Evolutionary conservation across 345 rosid species (phyloP).

Genomic region (Syzygium grande): DNA sequence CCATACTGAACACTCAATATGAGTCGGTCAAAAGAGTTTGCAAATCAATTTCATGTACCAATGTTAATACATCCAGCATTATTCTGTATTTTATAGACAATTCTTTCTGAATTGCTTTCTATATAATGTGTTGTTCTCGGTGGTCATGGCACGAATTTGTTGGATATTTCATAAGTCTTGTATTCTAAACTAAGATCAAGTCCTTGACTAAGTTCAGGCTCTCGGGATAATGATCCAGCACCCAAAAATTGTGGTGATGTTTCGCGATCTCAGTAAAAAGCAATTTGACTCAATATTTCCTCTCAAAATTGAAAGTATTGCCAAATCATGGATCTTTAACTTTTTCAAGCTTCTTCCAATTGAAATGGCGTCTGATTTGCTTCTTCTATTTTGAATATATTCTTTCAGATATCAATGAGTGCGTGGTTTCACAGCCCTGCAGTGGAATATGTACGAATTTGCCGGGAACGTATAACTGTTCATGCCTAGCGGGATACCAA

Average conservation of each 20-base stretch:
- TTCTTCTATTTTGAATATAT: background rate
- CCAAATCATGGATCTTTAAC: background rate
- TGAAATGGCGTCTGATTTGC: background rate
- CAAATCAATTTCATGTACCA: background rate
- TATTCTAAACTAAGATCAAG: background rate
- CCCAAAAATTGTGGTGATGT: background rate
- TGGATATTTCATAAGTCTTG: background rate
- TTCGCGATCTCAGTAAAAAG: fast-evolving
- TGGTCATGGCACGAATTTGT: background rate
- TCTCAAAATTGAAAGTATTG: background rate
- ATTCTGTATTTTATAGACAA: background rate
- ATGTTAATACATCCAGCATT: background rate
- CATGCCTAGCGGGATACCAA: conserved; percentile 12
- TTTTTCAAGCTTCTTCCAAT: background rate
- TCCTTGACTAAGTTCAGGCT: background rate
- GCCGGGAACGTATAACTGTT: conserved; percentile 15
- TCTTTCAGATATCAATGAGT: conserved; percentile 12
- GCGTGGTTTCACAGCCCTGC: background rate
- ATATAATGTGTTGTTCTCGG: background rate
- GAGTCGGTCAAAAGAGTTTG: background rate
- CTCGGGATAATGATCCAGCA: background rate
- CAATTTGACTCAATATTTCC: background rate
- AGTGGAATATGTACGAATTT: background rate
- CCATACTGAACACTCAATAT: background rate
- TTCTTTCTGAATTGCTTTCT: background rate